These are phyloP conservation scores for Candida glaebosa DNA, from an alignment of 805 yeast species.

Conservation along the genomic window DNA sequence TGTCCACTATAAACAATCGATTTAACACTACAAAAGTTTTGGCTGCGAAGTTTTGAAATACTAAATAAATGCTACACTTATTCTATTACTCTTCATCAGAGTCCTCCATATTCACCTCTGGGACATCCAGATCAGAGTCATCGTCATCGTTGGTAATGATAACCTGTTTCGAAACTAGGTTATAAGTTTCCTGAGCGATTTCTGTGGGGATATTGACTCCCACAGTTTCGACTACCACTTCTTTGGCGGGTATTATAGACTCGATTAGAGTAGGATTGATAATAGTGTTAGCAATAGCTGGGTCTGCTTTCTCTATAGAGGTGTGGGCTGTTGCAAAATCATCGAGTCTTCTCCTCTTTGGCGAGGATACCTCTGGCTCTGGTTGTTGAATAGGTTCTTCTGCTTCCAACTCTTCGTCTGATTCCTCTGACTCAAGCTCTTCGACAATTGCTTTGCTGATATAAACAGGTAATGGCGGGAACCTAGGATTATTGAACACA, in stretches of 20 bases:
- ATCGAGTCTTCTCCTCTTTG: slow-evolving; percentile 12
- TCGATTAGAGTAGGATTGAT: not conserved
- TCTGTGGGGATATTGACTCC: not conserved
- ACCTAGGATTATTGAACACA: slow-evolving; percentile 68
- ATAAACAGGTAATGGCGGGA: slow-evolving; percentile 49
- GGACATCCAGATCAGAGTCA: slow-evolving; percentile 51
- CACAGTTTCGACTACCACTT: not conserved
- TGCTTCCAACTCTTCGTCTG: slow-evolving; percentile 33
- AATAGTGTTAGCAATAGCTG: not conserved
- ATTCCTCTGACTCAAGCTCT: slow-evolving; percentile 36
- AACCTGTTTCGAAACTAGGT: not conserved
- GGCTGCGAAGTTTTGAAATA: slow-evolving; percentile 3
- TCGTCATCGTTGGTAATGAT: slow-evolving; percentile 9
- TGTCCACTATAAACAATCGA: not conserved
- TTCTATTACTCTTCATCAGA: slow-evolving; percentile 30
- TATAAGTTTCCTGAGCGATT: not conserved
- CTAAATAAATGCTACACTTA: not conserved
- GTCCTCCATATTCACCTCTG: slow-evolving; percentile 43
- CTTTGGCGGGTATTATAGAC: not conserved
- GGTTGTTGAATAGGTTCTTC: slow-evolving; percentile 26
- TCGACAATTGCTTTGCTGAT: slow-evolving; percentile 30
- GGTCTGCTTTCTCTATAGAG: slow-evolving; percentile 2
- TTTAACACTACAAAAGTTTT: not conserved
- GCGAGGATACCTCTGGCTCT: slow-evolving; percentile 26
- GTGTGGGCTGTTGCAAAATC: slow-evolving; percentile 8